These are phyloP conservation scores for Choiromyces venosus DNA, from an alignment of 495 filamentous ascomycete genomes.

Conservation along the genomic window DNA sequence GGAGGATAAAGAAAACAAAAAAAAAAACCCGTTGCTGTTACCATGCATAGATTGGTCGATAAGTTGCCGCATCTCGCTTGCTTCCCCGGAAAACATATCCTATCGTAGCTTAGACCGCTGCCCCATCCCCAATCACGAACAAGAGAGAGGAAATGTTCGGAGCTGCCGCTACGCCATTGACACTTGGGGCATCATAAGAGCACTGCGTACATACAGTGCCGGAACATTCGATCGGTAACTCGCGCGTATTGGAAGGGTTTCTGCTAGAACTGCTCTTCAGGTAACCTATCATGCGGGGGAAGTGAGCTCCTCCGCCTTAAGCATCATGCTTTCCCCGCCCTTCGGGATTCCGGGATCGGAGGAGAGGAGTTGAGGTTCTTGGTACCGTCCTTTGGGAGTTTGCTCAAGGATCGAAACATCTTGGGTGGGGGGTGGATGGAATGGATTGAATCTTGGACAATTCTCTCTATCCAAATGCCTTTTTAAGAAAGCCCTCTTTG, in stretches of 20 bases:
- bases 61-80: constrained; percentile 1
- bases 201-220: not conserved
- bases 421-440: not conserved
- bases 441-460: not conserved
- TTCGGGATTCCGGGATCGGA: not conserved
- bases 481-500: not conserved
- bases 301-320: not conserved
- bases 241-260: not conserved
- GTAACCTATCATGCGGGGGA: not conserved
- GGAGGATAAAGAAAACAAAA: not conserved
- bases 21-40: not conserved
- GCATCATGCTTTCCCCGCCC: not conserved
- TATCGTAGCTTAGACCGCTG: not conserved
- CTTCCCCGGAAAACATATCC: constrained; percentile 1
- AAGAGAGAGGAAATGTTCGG: not conserved
- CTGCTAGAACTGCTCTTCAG: constrained; percentile 1
- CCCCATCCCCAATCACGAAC: not conserved
- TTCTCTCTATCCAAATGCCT: not conserved
- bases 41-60: constrained; percentile 1
- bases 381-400: not conserved
- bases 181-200: not conserved
- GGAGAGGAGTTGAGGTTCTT: not conserved
- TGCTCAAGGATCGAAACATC: not conserved
- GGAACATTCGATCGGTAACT: not conserved
- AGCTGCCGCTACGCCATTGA: not conserved